These are phyloP conservation scores for Huntiella moniliformis DNA, from an alignment of 2,329 filamentous ascomycete genomes.

Conservation along the genomic window DNA sequence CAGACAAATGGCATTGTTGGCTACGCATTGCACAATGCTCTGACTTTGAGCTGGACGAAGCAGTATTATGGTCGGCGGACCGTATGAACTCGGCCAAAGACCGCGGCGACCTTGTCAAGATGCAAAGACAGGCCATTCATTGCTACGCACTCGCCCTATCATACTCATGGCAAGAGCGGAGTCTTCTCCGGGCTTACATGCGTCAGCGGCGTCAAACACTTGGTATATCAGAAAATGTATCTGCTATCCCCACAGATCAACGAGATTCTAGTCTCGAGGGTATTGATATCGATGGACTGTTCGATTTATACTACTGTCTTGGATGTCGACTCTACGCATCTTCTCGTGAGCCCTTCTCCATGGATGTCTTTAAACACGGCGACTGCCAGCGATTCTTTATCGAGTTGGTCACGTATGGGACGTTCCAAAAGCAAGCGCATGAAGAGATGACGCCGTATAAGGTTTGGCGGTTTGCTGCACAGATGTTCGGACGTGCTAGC, in stretches of 20 bases:
- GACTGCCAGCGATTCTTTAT: conserved; percentile 41
- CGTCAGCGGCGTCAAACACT: background rate
- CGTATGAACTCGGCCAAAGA: conserved; percentile 64
- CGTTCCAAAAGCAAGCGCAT: conserved; percentile 33
- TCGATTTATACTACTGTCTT: conserved; percentile 41
- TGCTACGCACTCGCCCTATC: conserved; percentile 49
- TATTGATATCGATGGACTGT: conserved; percentile 17
- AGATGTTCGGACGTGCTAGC: conserved; percentile 37
- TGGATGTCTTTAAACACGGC: conserved; percentile 39
- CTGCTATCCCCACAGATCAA: background rate
- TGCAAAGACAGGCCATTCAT: conserved; percentile 67
- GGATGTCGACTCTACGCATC: conserved; percentile 43
- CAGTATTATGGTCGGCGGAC: conserved; percentile 73
- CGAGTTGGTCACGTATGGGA: conserved; percentile 28
- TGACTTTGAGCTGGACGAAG: conserved; percentile 73
- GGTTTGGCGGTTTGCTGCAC: conserved; percentile 41
- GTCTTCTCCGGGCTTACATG: conserved; percentile 6
- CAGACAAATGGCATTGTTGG: conserved; percentile 77
- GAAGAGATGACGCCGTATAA: conserved; percentile 39
- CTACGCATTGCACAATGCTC: conserved; percentile 74
- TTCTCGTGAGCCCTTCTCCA: conserved; percentile 41
- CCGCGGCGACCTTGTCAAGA: conserved; percentile 50
- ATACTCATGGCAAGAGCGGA: conserved; percentile 26
- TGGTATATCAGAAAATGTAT: background rate
- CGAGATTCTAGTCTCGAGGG: conserved; percentile 2